Evolutionary conservation across 2,329 filamentous ascomycete species (phyloP), one percentile per base, ranked within the genome.

Genomic region (Paecilomyces sp.): DNA sequence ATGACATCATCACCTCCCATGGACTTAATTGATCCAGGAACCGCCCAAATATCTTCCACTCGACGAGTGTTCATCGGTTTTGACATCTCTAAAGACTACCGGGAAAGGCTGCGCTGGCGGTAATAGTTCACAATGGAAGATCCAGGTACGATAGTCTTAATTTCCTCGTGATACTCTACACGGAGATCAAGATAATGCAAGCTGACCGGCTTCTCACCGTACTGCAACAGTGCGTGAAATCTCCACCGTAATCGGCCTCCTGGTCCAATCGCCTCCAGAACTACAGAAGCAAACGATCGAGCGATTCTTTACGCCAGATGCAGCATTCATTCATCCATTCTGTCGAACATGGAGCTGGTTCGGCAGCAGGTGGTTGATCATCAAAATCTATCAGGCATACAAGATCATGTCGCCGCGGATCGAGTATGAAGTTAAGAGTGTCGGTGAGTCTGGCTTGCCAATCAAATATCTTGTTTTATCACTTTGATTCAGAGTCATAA

Each of bases 361-460:
- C 18, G 84, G 87, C 63, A 92, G 89, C 9, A 81, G 90, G 52
- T 85, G 81, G 75, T 70, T 90, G 5, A 80, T 95, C 18, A 77
- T 83, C 55, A 80, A 82, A 65, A 87, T 96, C 59, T 95, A 91
- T 69, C 84, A 86, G 50, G 92, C 89, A 89, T 93, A 95, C 75
- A 90, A 91, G 69, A 88, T 93, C 64, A 79, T 96, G 70, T 91
- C 87, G 62, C 92, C 92, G 0, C 78, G 80, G 18, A 89, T 94
- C 64, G 81, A 87, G 52, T 75, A 93, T 12, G 76, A 82, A 1
- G 79, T 96, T 18, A 83, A 91, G 57, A 81, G 79, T 31, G 74
- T 86, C 18, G 83, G 83, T 85, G 69, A 28, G 75, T 33, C 31
- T 33, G 31, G 31, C 71, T 8, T 47, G 41, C 6, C 3, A 0